Evolutionary conservation across 768 basidiomycete genomes (phyloP).

Genomic region (Gelatoporia subvermispora): DNA sequence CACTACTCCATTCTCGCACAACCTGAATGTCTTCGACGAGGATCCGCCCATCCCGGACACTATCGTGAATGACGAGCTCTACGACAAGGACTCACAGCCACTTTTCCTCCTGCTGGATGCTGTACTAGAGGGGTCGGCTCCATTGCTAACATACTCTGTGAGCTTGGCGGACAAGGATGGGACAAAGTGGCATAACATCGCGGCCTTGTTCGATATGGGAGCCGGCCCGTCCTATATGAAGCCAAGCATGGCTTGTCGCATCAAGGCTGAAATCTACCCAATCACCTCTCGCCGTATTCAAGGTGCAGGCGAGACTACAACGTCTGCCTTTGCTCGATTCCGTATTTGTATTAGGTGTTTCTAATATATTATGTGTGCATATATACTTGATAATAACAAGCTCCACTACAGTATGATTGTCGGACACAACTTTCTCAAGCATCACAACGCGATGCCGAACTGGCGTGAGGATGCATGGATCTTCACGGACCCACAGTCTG

Average conservation of each 20-base stretch:
- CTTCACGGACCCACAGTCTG: background rate
- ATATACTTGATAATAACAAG: background rate
- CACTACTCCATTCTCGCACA: too few species aligned
- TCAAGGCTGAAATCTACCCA: background rate
- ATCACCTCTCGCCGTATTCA: background rate
- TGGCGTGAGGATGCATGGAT: constrained; percentile 1
- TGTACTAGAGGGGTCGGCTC: too few species aligned
- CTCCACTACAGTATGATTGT: constrained; percentile 3
- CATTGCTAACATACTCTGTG: background rate
- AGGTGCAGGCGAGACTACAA: background rate
- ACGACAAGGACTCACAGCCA: too few species aligned
- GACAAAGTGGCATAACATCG: background rate
- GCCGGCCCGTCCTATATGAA: constrained; percentile 1
- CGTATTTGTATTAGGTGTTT: background rate
- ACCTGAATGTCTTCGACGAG: too few species aligned
- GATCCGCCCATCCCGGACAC: too few species aligned
- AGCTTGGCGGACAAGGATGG: background rate
- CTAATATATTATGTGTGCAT: background rate
- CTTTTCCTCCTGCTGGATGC: too few species aligned
- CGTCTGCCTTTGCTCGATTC: background rate
- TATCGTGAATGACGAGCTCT: too few species aligned
- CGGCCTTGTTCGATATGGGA: constrained; percentile 2
- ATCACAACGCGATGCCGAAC: constrained; percentile 1
- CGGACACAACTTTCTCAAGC: constrained; percentile 1
- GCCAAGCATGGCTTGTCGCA: background rate